Percentiles rank a stretch among this genome's conserved stretches.
Evolutionary conservation across 441 rosid genomes (phyloP).

Genomic region (Viola pubescens): DNA sequence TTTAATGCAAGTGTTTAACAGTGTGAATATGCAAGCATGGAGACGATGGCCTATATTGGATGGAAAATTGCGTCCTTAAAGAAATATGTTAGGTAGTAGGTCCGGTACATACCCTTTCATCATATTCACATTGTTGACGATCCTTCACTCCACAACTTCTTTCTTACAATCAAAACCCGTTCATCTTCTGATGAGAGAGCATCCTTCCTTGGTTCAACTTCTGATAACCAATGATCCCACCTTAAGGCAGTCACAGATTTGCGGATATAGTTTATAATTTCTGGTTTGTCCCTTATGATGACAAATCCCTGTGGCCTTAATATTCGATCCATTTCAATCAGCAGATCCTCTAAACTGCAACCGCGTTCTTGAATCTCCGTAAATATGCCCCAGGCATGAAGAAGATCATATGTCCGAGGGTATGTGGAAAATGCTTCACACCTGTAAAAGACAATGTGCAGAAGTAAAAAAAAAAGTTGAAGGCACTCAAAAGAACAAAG

Average conservation of each 20-base stretch:
- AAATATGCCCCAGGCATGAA: slow-evolving; percentile 83
- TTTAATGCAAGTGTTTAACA: not conserved
- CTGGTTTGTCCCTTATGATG: slow-evolving; percentile 75
- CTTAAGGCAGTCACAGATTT: slow-evolving; percentile 54
- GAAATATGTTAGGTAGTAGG: no score
- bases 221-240: slow-evolving; percentile 84
- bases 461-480: no score
- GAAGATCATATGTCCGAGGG: slow-evolving; percentile 89
- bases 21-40: not conserved
- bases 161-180: slow-evolving; percentile 68
- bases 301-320: slow-evolving; percentile 82
- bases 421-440: slow-evolving; percentile 95
- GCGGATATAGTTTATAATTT: slow-evolving; percentile 43
- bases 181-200: slow-evolving; percentile 56
- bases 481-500: no score
- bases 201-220: slow-evolving; percentile 68
- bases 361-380: slow-evolving; percentile 53
- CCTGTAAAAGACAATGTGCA: slow-evolving; percentile 32
- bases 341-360: slow-evolving; percentile 69
- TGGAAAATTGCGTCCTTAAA: not conserved
- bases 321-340: slow-evolving; percentile 88
- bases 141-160: slow-evolving; percentile 55
- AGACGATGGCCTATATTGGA: not conserved
- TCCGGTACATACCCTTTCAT: not conserved
- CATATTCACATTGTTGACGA: slow-evolving; percentile 22